phyloP scores from a whole-genome alignment of 2,329 filamentous ascomycete genomes.

The Stagonosporopsis chrysanthemi region DNA sequence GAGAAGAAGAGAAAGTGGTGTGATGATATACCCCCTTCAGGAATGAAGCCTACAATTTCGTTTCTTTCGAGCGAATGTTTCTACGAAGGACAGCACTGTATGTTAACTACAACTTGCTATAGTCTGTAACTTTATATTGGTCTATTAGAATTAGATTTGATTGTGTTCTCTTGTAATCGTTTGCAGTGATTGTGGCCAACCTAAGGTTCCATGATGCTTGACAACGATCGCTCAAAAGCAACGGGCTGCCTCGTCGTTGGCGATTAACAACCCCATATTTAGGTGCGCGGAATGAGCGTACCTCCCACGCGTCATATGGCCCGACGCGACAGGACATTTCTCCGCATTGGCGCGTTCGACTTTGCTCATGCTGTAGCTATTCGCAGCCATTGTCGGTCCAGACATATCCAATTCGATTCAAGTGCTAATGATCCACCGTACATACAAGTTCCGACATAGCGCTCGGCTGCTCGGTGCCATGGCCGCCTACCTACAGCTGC shows the following conservation, averaged over 20 bases:
- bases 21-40: not conserved
- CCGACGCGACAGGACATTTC: not conserved
- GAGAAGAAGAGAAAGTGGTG: not conserved
- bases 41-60: not conserved
- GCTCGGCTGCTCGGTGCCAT: not conserved
- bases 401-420: not conserved
- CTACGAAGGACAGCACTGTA: no score
- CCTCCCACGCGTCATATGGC: conserved; percentile 7
- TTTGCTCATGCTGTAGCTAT: not conserved
- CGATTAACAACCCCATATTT: not conserved
- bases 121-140: no score
- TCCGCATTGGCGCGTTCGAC: not conserved
- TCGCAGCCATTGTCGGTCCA: not conserved
- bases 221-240: no score
- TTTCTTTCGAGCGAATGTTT: no score
- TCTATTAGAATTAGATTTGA: no score
- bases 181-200: not conserved
- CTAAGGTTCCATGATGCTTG: not conserved
- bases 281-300: conserved; percentile 6
- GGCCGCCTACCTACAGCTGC: not conserved
- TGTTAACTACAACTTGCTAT: no score
- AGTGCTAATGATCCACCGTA: not conserved
- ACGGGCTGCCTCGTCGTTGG: no score
- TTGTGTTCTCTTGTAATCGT: no score
- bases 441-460: not conserved